Evolutionary conservation across 75 land plant species (phyloP), one percentile per base, ranked within the genome.

Genomic region (Pinus taeda): DNA sequence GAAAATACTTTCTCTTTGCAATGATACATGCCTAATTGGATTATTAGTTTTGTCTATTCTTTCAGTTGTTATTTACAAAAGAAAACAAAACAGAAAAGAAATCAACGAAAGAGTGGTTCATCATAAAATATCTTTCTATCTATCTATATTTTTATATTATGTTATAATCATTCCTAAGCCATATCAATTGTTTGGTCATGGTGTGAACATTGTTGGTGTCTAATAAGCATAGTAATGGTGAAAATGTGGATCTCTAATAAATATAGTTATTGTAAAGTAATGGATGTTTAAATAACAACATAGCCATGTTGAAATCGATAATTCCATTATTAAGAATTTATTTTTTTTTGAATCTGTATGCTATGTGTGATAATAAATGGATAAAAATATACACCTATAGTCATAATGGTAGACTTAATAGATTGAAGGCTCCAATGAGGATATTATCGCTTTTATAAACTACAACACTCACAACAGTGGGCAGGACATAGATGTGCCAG

Each of bases 401-500:
- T 84, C 83, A 84, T 62, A 18, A 84, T 60, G 22, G 85, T 79
- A 4, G 79, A 84, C n/a, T 60, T 73, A 30, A 84, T 74, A 21
- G 83, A 79, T 42, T 76, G 75, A 18, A 83, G 79, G 55, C 69
- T 76, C 83, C 83, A 84, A 15, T 49, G 9, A 15, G 85, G 83
- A 63, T 84, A 74, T 22, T 59, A 42, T 21, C 74, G 71, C 71
- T 63, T 76, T 36, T 81, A 15, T 24, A 81, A 74, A 1, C 83
- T 13, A 76, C 84, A 30, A 81, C 49, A 74, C 85, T 83, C 17
- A 76, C 57, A 1, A 76, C 73, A 57, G 81, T 57, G 79, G 83
- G 53, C 71, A 76, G 11, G 85, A 61, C 85, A 84, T 84, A 49
- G 79, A 81, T n/a, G 85, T 81, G 29, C 79, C 76, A 3, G 79